Percentiles rank a stretch among this genome's conserved stretches.
Evolutionary conservation across 192 early-diverging fungal species (phyloP).

Genomic region (Dissophora globulifera): DNA sequence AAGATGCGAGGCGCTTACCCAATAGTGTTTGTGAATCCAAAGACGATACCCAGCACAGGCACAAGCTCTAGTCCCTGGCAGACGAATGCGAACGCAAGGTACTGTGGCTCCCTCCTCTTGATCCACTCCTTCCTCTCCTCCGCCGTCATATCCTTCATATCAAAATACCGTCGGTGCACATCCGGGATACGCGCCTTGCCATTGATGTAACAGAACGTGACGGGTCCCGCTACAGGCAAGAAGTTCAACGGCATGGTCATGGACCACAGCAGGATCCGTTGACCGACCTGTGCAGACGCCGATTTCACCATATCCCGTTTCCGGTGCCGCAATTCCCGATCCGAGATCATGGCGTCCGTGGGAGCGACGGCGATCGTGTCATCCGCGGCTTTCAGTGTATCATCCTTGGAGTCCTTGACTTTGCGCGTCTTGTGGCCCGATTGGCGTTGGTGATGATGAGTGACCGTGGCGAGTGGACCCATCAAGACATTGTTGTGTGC

Average conservation of each 20-base stretch:
- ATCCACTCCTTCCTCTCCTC: slow-evolving; percentile 25
- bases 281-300: slow-evolving; percentile 3
- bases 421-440: background rate
- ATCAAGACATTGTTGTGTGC: slow-evolving; percentile 3
- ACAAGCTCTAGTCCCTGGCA: slow-evolving; percentile 27
- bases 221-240: slow-evolving; percentile 18
- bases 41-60: slow-evolving; percentile 29
- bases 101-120: slow-evolving; percentile 10
- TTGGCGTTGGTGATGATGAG: background rate
- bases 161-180: slow-evolving; percentile 27
- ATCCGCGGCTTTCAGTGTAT: background rate
- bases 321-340: background rate
- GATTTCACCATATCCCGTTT: slow-evolving; percentile 15
- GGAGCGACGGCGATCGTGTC: slow-evolving; percentile 10
- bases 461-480: slow-evolving; percentile 23
- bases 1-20: slow-evolving; percentile 4
- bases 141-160: slow-evolving; percentile 26
- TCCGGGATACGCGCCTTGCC: slow-evolving; percentile 22
- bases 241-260: slow-evolving; percentile 38
- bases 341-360: slow-evolving; percentile 3
- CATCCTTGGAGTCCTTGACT: slow-evolving; percentile 2
- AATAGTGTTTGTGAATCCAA: slow-evolving; percentile 39
- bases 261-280: slow-evolving; percentile 27
- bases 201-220: slow-evolving; percentile 40
- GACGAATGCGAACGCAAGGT: slow-evolving; percentile 22